Evolutionary conservation across 768 basidiomycete genomes (phyloP).

Genomic region (Xanthoconium purpureum): DNA sequence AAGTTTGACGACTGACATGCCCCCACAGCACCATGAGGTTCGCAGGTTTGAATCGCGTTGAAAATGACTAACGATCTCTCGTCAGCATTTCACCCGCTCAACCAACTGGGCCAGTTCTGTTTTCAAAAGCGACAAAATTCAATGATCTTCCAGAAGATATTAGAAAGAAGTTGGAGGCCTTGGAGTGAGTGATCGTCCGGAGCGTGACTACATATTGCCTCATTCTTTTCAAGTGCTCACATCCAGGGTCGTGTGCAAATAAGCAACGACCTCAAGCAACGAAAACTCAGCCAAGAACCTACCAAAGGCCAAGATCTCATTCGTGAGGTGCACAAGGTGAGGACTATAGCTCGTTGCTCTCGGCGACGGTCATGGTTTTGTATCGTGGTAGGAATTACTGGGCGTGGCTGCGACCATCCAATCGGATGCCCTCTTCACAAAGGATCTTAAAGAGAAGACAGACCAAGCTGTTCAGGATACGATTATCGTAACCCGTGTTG

Average conservation of each 20-base stretch:
- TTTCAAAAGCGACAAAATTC: slow-evolving; percentile 64
- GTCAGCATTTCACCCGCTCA: slow-evolving; percentile 31
- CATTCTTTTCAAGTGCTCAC: slow-evolving; percentile 44
- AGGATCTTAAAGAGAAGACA: slow-evolving; percentile 70
- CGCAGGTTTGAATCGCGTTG: not conserved
- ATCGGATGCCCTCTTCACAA: slow-evolving; percentile 62
- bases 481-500: slow-evolving; percentile 69
- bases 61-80: not conserved
- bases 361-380: too few species aligned
- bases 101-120: slow-evolving; percentile 25
- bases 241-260: slow-evolving; percentile 81
- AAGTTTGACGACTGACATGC: not conserved
- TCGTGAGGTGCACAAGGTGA: slow-evolving; percentile 63
- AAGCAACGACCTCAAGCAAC: slow-evolving; percentile 72
- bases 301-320: slow-evolving; percentile 70
- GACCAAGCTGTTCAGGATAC: slow-evolving; percentile 80
- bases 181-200: slow-evolving; percentile 55
- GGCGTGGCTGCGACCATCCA: slow-evolving; percentile 60
- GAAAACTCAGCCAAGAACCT: slow-evolving; percentile 72
- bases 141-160: slow-evolving; percentile 75
- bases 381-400: slow-evolving; percentile 68
- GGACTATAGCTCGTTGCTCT: not conserved
- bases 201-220: not conserved
- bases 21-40: slow-evolving; percentile 28
- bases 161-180: slow-evolving; percentile 59